Evolutionary conservation across 176 grass and related monocot genomes (phyloP).

Genomic region (Areca catechu): DNA sequence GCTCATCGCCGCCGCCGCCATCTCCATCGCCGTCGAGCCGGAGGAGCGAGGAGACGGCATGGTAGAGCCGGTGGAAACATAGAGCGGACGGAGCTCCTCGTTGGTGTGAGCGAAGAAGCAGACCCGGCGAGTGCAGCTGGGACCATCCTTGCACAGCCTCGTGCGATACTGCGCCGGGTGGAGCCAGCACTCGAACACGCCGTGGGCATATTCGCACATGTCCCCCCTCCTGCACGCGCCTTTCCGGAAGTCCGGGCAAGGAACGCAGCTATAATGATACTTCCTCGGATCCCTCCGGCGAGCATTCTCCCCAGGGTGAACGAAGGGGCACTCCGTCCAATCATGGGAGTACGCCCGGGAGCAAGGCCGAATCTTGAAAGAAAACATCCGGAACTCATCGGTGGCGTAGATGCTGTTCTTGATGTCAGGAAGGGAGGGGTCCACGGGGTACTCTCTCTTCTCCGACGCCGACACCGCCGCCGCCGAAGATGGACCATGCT

Average conservation of each 20-base stretch:
- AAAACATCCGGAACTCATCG: constrained; percentile 19
- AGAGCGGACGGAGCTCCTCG: constrained; percentile 71
- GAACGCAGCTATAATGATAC: constrained; percentile 15
- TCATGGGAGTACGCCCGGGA: constrained; percentile 12
- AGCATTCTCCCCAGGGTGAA: constrained; percentile 14
- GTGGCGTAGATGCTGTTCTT: constrained; percentile 9
- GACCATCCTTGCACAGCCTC: constrained; percentile 67
- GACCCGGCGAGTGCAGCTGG: constrained; percentile 57
- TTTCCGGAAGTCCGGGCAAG: constrained; percentile 14
- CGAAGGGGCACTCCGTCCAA: constrained; percentile 20
- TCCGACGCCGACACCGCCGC: constrained; percentile 21
- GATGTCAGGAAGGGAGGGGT: constrained; percentile 58
- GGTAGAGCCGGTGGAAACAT: constrained; percentile 41
- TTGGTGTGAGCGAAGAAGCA: constrained; percentile 85
- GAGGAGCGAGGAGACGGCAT: constrained; percentile 57
- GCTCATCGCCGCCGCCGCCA: constrained; percentile 65
- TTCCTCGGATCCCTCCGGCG: constrained; percentile 12
- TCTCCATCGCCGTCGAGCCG: constrained; percentile 34
- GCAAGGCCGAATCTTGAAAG: constrained; percentile 14
- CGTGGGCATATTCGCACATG: constrained; percentile 15
- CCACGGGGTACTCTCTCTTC: constrained; percentile 75
- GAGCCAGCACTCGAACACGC: constrained; percentile 21
- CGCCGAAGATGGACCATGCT: constrained; percentile 24
- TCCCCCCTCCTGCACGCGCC: constrained; percentile 5
- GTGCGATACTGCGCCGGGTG: constrained; percentile 21